These are phyloP conservation scores for Purpureocillium lavendulum DNA, from an alignment of 2,329 filamentous ascomycete genomes.

Conservation along the genomic window DNA sequence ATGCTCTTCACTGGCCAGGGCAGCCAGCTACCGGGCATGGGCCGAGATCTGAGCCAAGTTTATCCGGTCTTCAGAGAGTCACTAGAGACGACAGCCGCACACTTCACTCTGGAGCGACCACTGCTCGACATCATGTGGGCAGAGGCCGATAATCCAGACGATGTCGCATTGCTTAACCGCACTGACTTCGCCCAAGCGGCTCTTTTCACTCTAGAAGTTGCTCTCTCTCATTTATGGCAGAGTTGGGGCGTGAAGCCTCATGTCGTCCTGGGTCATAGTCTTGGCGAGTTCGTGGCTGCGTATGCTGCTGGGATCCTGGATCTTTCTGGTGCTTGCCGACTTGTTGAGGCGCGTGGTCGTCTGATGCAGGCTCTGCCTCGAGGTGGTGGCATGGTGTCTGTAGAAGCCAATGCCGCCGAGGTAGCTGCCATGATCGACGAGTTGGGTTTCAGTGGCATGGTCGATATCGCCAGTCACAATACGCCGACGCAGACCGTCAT, in stretches of 20 bases:
- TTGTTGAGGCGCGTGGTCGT: conserved; percentile 21
- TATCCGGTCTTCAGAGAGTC: conserved; percentile 18
- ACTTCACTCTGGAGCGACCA: conserved; percentile 15
- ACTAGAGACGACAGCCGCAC: conserved; percentile 10
- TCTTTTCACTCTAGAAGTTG: conserved; percentile 22
- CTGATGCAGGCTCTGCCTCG: conserved; percentile 41
- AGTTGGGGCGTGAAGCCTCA: conserved; percentile 19
- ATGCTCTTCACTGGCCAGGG: conserved; percentile 29
- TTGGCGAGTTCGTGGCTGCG: conserved; percentile 18
- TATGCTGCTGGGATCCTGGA: conserved; percentile 21
- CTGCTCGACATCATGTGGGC: conserved; percentile 20
- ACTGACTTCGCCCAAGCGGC: conserved; percentile 24
- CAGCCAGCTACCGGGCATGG: conserved; percentile 21
- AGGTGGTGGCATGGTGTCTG: conserved; percentile 17
- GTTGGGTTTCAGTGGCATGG: conserved; percentile 17
- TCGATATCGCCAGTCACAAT: conserved; percentile 62
- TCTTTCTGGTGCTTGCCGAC: conserved; percentile 20
- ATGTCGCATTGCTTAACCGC: conserved; percentile 14
- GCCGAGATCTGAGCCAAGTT: conserved; percentile 14
- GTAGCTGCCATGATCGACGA: conserved; percentile 27
- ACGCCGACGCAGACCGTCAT: conserved; percentile 66
- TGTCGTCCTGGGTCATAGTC: conserved; percentile 15
- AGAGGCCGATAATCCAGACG: conserved; percentile 8
- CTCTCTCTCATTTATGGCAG: conserved; percentile 21
- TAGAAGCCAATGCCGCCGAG: conserved; percentile 24